Conservation (phyloP, 306 rosid species). For the Acacia confusa region DNA sequence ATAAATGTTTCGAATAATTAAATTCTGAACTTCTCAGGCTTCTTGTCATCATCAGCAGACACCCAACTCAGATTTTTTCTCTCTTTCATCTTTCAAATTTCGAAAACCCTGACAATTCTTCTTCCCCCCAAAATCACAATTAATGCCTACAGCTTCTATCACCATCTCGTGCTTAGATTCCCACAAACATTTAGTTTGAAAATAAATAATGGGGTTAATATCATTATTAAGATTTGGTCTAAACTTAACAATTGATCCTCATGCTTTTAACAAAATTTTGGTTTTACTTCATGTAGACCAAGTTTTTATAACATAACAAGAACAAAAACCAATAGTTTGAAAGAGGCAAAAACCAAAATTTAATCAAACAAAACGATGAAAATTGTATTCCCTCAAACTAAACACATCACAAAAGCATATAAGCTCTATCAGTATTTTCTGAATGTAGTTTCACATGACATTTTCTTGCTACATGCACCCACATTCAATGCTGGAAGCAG, state of each 20-base stretch:
- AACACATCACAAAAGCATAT: background rate
- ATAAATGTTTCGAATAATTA: slow-evolving; percentile 4
- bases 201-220: background rate
- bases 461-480: background rate
- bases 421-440: background rate
- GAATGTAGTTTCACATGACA: background rate
- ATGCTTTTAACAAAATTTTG: too few relatives aligned
- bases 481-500: background rate
- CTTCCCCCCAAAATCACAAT: background rate
- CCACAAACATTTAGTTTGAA: background rate
- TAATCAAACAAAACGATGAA: too few relatives aligned
- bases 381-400: too few relatives aligned
- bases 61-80: slow-evolving; percentile 22
- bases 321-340: too few relatives aligned
- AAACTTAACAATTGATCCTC: too few relatives aligned
- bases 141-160: slow-evolving; percentile 12
- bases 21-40: slow-evolving; percentile 9
- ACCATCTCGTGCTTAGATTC: background rate
- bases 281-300: too few relatives aligned
- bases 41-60: slow-evolving; percentile 39
- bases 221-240: too few relatives aligned
- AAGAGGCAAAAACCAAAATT: too few relatives aligned
- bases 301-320: too few relatives aligned
- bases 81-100: slow-evolving; percentile 26
- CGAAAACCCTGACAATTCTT: background rate